Base-by-base conservation (phyloP, 164 flowering plant genomes). In the Cinnamomum micranthum region DNA sequence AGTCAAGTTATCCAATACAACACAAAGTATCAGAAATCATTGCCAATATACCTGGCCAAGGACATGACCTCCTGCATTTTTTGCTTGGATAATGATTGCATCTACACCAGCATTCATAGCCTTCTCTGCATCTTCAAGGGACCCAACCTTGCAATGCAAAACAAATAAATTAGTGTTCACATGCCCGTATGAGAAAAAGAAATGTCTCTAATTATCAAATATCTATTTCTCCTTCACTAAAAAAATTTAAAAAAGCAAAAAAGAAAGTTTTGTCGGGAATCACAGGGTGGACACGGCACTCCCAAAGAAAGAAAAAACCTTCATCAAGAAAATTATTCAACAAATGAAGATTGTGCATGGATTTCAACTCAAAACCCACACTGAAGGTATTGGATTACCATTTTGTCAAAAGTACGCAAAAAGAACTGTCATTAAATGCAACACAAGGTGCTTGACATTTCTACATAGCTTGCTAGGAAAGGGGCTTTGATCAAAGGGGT, bases 41-140 rank as follows among this genome's bases (percentile, higher is more conserved):
- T 62, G 22, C 20, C 2, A 67, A 35, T 55, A 41, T 84, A 94
- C 97, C 94, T 93, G 87, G 10, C 97, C 95, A 72, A 95, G 81
- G 50, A 93, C 91, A 86, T 95, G 99, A 15, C 99, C 99, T 27
- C 99, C 99, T 23, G 97, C 99, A 87, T 92, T 97, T 33, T 74
- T 82, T 65, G 97, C 99, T 86, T 95, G 99, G 69, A 95, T 91
- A 63, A 95, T 93, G 65, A 95, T 84, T 58, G 92, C 97, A 85
- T 93, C 98, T n/a, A 89, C 97, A 63, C 97, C 93, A 10, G 81
- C 89, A 76, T 81, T 71, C 64, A 88, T 78, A 19, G 93, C 95
- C 76, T 79, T 88, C 72, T 78, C 80, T 1, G 92, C 97, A 50
- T 84, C 93, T 71, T 88, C 92, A 73, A 85, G 15, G 77, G 85